Evolutionary conservation across 306 rosid species (phyloP), one percentile per base, ranked within the genome.

Genomic region (Vicia faba): DNA sequence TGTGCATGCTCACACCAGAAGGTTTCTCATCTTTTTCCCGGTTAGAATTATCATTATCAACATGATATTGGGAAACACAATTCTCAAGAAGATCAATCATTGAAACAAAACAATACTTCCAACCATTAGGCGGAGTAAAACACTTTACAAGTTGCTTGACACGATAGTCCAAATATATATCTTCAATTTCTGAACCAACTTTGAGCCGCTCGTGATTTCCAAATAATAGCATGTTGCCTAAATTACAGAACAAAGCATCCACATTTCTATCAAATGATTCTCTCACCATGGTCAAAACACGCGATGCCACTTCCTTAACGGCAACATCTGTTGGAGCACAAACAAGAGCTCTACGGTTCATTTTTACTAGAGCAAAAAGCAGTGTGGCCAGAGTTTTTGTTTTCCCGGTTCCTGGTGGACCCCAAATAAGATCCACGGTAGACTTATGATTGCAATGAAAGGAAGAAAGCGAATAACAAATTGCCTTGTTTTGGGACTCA

Each of bases 381-480:
- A 88, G 66, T 9, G 83, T 78, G 60, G 78, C 77, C 4, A 64
- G 61, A 55, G 88, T 82, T 77, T 83, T 88, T 3, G 95, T 91
- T 72, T 91, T 91, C 2, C 97, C 97, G 0, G 95, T 88, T 72
- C 97, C 95, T 2, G 95, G 95, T 4, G 97, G 97, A 18, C 97
- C 97, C 88, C 92, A 84, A 40, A 91, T 81, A 49, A 86, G 97
- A 53, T 91, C 81, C 51, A 86, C 73, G 1, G 70, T 13, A 59
- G 83, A 43, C 19, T 72, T 73, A 43, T 76, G 72, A 66, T 61
- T 25, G 68, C 80, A 68, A 3, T 7, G 71, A n/a, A 43, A 5
- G 72, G 76, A 80, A 68, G 63, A 64, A 68, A 87, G 79, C 68
- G 88, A 87, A 8, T 82, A 65, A 61, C 49, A n/a, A 55, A 87